Percentiles rank a stretch among this genome's conserved stretches.
Evolutionary conservation across 164 flowering plant genomes (phyloP).

Genomic region (Saururus chinensis): DNA sequence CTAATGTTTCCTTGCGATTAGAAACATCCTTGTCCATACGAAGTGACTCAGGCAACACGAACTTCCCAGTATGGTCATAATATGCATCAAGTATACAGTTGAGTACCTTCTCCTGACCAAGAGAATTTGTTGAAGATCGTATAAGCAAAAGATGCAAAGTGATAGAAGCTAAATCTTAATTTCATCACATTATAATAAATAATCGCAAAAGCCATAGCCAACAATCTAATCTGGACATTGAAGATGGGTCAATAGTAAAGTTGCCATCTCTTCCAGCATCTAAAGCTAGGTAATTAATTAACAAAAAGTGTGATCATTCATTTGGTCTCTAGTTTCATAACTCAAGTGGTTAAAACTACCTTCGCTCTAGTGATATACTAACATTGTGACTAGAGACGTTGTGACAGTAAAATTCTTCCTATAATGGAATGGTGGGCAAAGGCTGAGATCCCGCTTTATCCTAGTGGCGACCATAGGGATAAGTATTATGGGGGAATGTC

Average conservation of each 20-base stretch:
- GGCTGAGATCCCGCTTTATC: too few relatives aligned
- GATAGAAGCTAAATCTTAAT: not conserved
- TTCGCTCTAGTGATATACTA: too few relatives aligned
- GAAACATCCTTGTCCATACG: conserved; percentile 44
- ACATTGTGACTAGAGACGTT: too few relatives aligned
- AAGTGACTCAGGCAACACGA: conserved; percentile 56
- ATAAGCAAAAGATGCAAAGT: not conserved
- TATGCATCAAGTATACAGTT: conserved; percentile 60
- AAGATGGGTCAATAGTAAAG: not conserved
- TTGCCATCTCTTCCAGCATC: not conserved
- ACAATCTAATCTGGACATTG: not conserved
- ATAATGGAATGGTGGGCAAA: too few relatives aligned
- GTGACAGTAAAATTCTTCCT: too few relatives aligned
- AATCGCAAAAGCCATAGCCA: not conserved
- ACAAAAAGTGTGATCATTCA: too few relatives aligned
- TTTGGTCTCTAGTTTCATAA: too few relatives aligned
- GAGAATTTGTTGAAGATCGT: conserved; percentile 1
- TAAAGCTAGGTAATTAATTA: conserved; percentile 1
- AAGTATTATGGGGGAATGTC: too few relatives aligned
- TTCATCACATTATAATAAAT: not conserved
- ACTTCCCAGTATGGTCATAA: conserved; percentile 30
- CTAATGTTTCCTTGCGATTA: conserved; percentile 24
- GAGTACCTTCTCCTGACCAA: conserved; percentile 55
- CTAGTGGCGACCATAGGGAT: too few relatives aligned
- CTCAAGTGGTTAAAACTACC: too few relatives aligned